These are phyloP conservation scores for Danielozyma ontarioensis DNA, from an alignment of 805 yeast genomes.

Conservation along the genomic window DNA sequence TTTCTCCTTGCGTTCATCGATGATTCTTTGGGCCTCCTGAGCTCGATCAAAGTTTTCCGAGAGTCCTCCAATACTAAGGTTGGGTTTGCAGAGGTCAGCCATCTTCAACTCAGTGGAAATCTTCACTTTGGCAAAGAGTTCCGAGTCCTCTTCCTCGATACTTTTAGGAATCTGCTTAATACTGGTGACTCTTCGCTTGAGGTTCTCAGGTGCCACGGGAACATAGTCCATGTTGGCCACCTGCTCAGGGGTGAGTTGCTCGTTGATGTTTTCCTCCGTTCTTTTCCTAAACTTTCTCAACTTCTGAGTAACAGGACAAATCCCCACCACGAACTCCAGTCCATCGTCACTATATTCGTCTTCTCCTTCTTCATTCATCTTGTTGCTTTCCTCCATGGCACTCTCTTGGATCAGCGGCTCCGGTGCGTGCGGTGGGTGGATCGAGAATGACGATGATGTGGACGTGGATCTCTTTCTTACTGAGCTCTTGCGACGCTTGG, in stretches of 20 bases:
- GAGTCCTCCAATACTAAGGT: constrained; percentile 59
- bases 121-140: constrained; percentile 36
- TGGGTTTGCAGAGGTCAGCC: constrained; percentile 67
- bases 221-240: constrained; percentile 14
- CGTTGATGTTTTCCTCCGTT: constrained; percentile 6
- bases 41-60: constrained; percentile 57
- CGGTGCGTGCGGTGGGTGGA: constrained; percentile 7
- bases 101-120: constrained; percentile 58
- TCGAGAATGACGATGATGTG: background rate
- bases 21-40: constrained; percentile 40
- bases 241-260: constrained; percentile 4
- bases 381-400: constrained; percentile 1
- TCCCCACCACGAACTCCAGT: constrained; percentile 24
- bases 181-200: constrained; percentile 24
- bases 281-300: constrained; percentile 22
- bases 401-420: constrained; percentile 7
- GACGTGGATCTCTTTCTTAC: constrained; percentile 8
- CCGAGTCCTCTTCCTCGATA: constrained; percentile 31
- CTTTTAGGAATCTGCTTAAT: constrained; percentile 32
- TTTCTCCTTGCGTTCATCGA: constrained; percentile 13
- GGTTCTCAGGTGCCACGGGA: constrained; percentile 37
- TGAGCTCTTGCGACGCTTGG: constrained; percentile 24
- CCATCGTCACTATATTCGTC: constrained; percentile 5
- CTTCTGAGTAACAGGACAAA: constrained; percentile 24
- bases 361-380: background rate